Evolutionary conservation across 345 rosid genomes (phyloP), one percentile per base, ranked within the genome.

Genomic region (Populus pruinosa): DNA sequence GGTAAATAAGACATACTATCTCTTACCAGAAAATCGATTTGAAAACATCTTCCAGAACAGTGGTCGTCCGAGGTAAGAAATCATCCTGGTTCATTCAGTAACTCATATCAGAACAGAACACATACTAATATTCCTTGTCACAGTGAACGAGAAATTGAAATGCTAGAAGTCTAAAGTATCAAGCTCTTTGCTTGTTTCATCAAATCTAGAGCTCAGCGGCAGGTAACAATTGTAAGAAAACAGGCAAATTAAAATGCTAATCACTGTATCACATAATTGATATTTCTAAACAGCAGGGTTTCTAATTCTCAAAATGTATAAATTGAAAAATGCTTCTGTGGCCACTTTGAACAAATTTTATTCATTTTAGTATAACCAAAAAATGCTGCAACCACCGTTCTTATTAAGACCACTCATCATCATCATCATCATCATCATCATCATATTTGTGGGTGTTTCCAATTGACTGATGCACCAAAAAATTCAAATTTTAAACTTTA

Each of bases 41-140:
- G 90, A 85, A 96, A 85, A 93, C 88, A 82, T 85, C 88, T 80
- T 92, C 94, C 81, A 96, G 80, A 27, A 96, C 94, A 13, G 88
- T 85, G 72, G 97, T 93, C 21, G 99, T 82, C 80, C 98, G 92
- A 79, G 99, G 98, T 81, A 96, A 87, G 86, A 96, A 96, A 83
- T 92, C 98, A 85, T 96, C 99, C 99, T 95, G 87, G 64, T 82
- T 73, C 83, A 85, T 83, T 53, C 39, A 70, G 79, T 23, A 75
- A 83, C 69, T 71, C 65, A 36, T 47, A 43, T 85, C 31, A 87
- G 80, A 65, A 63, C 29, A 74, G 41, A 74, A 27, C 44, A 71
- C 20, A 62, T 33, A n/a, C 44, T 33, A 74, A 35, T 41, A 74
- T 63, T 73, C 21, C 35, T 21, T 64, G 17, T 25, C 36, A 25